Percentiles rank a stretch among this genome's conserved stretches.
phyloP scores from a whole-genome alignment of 768 basidiomycete genomes.

The Leccinum subtestaceum region DNA sequence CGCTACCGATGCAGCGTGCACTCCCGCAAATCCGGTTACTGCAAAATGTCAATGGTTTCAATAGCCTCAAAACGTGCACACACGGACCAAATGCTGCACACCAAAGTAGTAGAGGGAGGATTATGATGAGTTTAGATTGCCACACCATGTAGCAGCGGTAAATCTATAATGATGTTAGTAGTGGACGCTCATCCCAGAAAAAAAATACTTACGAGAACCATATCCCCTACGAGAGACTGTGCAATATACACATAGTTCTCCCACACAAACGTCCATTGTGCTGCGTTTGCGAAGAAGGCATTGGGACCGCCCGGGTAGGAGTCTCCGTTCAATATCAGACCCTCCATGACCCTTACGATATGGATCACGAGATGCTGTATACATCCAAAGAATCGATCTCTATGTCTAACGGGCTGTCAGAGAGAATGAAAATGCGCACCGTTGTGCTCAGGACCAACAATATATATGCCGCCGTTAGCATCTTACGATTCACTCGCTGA shows the following conservation, averaged over 20 bases:
- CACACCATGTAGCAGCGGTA: slow-evolving; percentile 35
- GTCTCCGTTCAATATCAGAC: slow-evolving; percentile 24
- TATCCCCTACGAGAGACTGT: slow-evolving; percentile 32
- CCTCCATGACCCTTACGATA: slow-evolving; percentile 25
- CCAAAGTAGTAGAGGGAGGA: slow-evolving; percentile 32
- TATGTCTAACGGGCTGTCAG: neutral
- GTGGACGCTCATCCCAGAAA: neutral
- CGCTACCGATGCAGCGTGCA: slow-evolving; percentile 7
- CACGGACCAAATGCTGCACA: slow-evolving; percentile 23
- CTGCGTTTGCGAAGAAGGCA: slow-evolving; percentile 24
- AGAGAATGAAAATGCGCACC: slow-evolving; percentile 13
- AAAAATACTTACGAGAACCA: slow-evolving; percentile 24
- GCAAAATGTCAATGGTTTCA: neutral
- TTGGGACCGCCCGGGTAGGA: slow-evolving; percentile 19
- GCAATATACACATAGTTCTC: neutral
- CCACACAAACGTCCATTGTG: slow-evolving; percentile 18
- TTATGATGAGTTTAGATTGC: slow-evolving; percentile 27
- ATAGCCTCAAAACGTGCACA: neutral
- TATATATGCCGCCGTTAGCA: slow-evolving; percentile 24
- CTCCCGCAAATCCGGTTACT: slow-evolving; percentile 15
- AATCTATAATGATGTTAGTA: slow-evolving; percentile 16
- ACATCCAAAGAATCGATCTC: neutral
- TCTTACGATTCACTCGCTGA: slow-evolving; percentile 16
- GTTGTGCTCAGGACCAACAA: slow-evolving; percentile 31
- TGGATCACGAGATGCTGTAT: slow-evolving; percentile 27